These are phyloP conservation scores for Aspergillus flavus DNA, from an alignment of 2,329 filamentous ascomycete species.

Conservation along the genomic window DNA sequence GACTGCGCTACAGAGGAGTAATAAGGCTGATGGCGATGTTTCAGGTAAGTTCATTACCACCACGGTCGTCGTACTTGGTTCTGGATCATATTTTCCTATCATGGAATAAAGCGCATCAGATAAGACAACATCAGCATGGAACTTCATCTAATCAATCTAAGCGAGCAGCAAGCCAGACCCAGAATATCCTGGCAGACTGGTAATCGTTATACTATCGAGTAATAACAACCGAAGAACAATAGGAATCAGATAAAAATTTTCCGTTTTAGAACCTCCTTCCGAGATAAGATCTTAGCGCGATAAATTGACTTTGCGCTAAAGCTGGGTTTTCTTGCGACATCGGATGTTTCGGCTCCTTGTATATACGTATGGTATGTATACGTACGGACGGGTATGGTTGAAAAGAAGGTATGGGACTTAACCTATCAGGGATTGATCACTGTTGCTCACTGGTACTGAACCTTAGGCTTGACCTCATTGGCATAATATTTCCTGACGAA, in stretches of 20 bases:
- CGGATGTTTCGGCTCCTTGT: slow-evolving; percentile 18
- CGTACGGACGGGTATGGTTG: neutral
- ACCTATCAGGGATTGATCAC: neutral
- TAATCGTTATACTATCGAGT: neutral
- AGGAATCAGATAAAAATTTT: neutral
- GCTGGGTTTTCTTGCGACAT: slow-evolving; percentile 22
- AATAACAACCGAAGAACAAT: neutral
- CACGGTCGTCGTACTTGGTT: neutral
- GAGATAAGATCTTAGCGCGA: slow-evolving; percentile 28
- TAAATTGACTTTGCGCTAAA: slow-evolving; percentile 13
- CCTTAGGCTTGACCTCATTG: neutral
- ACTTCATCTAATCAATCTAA: slow-evolving; percentile 6
- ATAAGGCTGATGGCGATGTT: neutral
- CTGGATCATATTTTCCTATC: neutral
- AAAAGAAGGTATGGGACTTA: slow-evolving; percentile 3
- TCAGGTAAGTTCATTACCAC: neutral
- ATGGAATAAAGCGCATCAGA: neutral
- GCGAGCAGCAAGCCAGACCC: neutral
- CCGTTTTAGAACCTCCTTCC: slow-evolving; percentile 3
- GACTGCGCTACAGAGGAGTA: neutral
- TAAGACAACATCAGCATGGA: neutral
- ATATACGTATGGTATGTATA: slow-evolving; percentile 2
- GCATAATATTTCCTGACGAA: neutral
- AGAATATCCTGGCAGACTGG: neutral
- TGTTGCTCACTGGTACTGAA: neutral